These are phyloP conservation scores for Hysterium pulicare DNA, from an alignment of 2,329 filamentous ascomycete genomes.

Conservation along the genomic window DNA sequence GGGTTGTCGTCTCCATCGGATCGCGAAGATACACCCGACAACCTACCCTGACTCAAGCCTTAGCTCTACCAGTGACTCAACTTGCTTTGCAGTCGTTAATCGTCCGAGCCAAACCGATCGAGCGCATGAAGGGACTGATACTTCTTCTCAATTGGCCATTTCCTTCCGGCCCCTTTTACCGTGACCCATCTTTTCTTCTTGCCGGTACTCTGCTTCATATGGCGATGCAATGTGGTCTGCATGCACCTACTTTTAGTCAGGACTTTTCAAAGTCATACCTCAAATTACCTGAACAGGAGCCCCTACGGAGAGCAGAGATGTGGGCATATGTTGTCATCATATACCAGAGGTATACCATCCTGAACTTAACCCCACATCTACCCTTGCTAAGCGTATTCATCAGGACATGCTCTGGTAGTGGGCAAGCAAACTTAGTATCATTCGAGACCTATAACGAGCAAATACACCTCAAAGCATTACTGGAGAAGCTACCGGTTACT, in stretches of 20 bases:
- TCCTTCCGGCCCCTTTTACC: conserved; percentile 1
- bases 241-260: conserved; percentile 5
- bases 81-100: conserved; percentile 3
- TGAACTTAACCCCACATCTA: background rate
- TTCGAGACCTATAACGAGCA: conserved; percentile 5
- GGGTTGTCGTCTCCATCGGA: conserved; percentile 6
- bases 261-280: background rate
- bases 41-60: conserved; percentile 3
- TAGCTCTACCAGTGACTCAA: conserved; percentile 4
- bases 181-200: conserved; percentile 6
- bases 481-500: conserved; percentile 1
- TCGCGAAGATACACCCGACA: conserved; percentile 1
- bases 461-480: conserved; percentile 4
- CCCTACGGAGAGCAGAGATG: conserved; percentile 3
- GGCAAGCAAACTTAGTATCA: conserved; percentile 2
- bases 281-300: background rate
- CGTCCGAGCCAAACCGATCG: background rate
- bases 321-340: conserved; percentile 5
- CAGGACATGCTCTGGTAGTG: conserved; percentile 3
- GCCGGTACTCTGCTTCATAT: conserved; percentile 5
- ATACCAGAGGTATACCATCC: conserved; percentile 4
- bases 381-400: background rate
- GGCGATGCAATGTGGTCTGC: conserved; percentile 7
- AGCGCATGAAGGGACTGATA: conserved; percentile 4
- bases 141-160: conserved; percentile 7